Evolutionary conservation across 371 early-diverging fungal genomes (phyloP).

Genomic region (Apophysomyces trapeziformis): DNA sequence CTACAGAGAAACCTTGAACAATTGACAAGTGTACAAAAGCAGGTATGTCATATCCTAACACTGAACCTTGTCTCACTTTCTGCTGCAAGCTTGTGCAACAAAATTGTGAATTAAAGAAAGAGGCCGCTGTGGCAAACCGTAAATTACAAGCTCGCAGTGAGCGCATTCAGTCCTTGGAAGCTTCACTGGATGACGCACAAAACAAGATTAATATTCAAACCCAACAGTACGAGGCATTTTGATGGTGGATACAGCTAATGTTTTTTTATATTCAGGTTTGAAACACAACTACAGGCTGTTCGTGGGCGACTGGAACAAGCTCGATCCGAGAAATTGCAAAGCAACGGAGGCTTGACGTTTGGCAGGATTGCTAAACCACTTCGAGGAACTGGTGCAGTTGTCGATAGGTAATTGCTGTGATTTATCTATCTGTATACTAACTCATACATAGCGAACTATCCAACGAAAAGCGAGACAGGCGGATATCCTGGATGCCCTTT

Average conservation of each 20-base stretch:
- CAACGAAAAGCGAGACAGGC: no score
- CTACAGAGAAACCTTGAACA: slow-evolving; percentile 96
- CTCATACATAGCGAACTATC: no score
- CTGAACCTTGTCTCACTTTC: background rate
- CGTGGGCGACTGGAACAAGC: slow-evolving; percentile 79
- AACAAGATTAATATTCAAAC: slow-evolving; percentile 76
- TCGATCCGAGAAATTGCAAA: slow-evolving; percentile 51
- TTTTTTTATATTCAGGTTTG: slow-evolving; percentile 54
- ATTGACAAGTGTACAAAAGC: slow-evolving; percentile 90
- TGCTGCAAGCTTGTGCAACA: slow-evolving; percentile 80
- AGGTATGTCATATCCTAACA: slow-evolving; percentile 38
- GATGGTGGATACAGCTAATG: background rate
- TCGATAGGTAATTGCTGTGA: slow-evolving; percentile 13
- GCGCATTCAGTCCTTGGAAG: slow-evolving; percentile 87
- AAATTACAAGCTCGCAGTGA: slow-evolving; percentile 90
- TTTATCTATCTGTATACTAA: no score
- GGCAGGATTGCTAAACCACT: slow-evolving; percentile 91
- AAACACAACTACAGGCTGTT: slow-evolving; percentile 77
- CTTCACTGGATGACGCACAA: slow-evolving; percentile 74
- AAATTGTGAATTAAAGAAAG: slow-evolving; percentile 91
- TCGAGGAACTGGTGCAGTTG: slow-evolving; percentile 72
- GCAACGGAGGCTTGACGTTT: slow-evolving; percentile 65
- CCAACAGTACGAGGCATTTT: slow-evolving; percentile 62
- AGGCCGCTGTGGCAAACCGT: slow-evolving; percentile 84
- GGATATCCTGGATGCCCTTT: no score